Base-by-base conservation (phyloP, 2,329 filamentous ascomycete genomes). In the Trichophyton simii region DNA sequence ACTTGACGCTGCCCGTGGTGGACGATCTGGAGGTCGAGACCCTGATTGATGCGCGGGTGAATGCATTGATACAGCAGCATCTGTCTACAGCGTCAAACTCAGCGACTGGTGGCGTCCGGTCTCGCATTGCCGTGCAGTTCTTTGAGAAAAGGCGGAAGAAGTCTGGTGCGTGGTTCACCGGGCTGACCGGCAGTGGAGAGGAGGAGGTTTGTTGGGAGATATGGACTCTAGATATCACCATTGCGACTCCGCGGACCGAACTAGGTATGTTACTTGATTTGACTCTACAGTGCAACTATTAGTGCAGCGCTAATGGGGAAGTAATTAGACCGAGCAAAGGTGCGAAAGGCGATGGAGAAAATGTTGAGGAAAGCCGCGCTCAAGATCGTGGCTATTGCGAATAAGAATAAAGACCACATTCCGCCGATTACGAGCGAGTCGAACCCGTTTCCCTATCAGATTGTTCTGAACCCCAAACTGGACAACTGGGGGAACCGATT, bases 181-280 rank as follows among this genome's bases (percentile, higher is more conserved):
- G 75, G 38, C 64, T 79, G 55, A 72, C 73, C 50, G 50, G 67
- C 64, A 58, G 85, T 68, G 87, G 84, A 25, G 92, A 96, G 66
- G 91, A 97, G 72, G 91, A 96, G 73, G 85, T 96, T 18, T 95
- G 91, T 73, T 99, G 94, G 94, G 94, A 97, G 79, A 86, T 85
- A 70, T 99, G 94, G 94, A 90, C 88, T 52, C 77, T 99, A 66
- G 89, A 95, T 74, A 88, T 97, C 58, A 95, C 91, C n/a, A 85
- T 96, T 61, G 89, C 91, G 8, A 91, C 90, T 68, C 91, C 92
- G 34, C 80, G 87, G 70, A 96, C 89, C 9, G 92, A 97, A 70
- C 88, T 85, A 66, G 91, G 90, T 95, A 77, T 68, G 85, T 18
- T 20, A 11, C 46, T 18, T 50, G 34, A n/a, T 18, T 34, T 48